A percentile compares a stretch with the other conserved stretches of the same genome.
Evolutionary conservation across 257 asterid species (phyloP).

Genomic region (Marsdenia floribunda): DNA sequence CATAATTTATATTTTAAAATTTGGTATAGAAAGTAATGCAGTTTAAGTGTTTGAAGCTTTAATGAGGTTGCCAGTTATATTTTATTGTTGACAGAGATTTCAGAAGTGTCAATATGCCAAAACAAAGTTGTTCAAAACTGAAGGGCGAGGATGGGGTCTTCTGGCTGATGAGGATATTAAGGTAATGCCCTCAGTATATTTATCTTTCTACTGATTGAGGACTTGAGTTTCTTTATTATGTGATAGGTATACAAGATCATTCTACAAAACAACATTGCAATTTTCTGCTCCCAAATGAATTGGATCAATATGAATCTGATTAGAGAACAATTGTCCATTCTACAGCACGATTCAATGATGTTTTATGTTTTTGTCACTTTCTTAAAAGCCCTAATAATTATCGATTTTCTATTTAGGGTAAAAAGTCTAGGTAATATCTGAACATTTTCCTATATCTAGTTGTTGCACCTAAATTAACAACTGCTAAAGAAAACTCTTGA

Average conservation of each 20-base stretch:
- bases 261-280: not conserved
- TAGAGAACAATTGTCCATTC: not conserved
- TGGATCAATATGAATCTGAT: not conserved
- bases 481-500: too few species aligned
- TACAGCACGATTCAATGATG: not conserved
- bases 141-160: conserved; percentile 98
- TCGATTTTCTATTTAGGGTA: too few species aligned
- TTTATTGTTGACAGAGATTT: conserved; percentile 54
- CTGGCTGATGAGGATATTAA: conserved; percentile 59
- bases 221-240: not conserved
- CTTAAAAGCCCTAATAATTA: not conserved
- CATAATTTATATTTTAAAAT: not conserved
- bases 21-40: not conserved
- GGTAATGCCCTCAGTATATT: conserved; percentile 34
- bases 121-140: conserved; percentile 70
- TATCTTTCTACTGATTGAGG: not conserved
- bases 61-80: not conserved
- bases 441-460: too few species aligned
- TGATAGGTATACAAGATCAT: not conserved
- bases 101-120: conserved; percentile 73
- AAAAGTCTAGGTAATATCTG: too few species aligned
- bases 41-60: not conserved
- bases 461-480: too few species aligned
- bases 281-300: not conserved
- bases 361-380: not conserved